A percentile compares a stretch with the other conserved stretches of the same genome.
Conservation (phyloP, 1,284 basidiomycete genomes). For the Vanrija sp. region DNA sequence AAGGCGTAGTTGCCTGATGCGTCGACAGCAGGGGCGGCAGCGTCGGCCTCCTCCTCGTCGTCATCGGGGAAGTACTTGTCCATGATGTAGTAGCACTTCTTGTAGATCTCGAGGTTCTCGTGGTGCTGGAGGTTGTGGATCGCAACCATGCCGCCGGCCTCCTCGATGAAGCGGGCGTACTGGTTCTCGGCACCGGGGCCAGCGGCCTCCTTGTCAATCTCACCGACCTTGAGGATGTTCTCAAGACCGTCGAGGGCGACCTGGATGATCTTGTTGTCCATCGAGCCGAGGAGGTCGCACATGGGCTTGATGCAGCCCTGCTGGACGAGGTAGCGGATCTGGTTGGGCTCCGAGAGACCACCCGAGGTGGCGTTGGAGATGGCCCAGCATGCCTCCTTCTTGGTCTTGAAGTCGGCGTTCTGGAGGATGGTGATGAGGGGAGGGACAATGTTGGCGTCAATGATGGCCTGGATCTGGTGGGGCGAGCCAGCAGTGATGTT, state of each 20-base stretch:
- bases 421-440: constrained; percentile 97
- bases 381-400: constrained; percentile 99
- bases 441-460: constrained; percentile 76
- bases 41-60: constrained; percentile 59
- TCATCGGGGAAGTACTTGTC: constrained; percentile 56
- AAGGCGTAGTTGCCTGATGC: constrained; percentile 81
- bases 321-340: constrained; percentile 95
- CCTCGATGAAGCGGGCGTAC: constrained; percentile 92
- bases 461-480: constrained; percentile 84
- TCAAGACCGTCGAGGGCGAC: constrained; percentile 88
- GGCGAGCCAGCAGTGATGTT: constrained; percentile 98
- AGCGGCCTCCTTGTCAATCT: constrained; percentile 83
- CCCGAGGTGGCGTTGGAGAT: constrained; percentile 99
- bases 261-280: constrained; percentile 99
- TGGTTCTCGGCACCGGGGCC: constrained; percentile 84
- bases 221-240: constrained; percentile 97
- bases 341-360: constrained; percentile 90
- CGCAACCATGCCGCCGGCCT: constrained; percentile 96
- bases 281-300: constrained; percentile 90
- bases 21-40: constrained; percentile 76
- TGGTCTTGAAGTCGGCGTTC: constrained; percentile 98
- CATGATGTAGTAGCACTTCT: constrained; percentile 99
- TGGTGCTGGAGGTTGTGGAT: constrained; percentile 99
- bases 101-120: constrained; percentile 98
- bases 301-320: constrained; percentile 99